A percentile compares a stretch with the other conserved stretches of the same genome.
These are phyloP conservation scores for Glomus cerebriforme DNA, from an alignment of 192 early-diverging fungal species.

Conservation along the genomic window DNA sequence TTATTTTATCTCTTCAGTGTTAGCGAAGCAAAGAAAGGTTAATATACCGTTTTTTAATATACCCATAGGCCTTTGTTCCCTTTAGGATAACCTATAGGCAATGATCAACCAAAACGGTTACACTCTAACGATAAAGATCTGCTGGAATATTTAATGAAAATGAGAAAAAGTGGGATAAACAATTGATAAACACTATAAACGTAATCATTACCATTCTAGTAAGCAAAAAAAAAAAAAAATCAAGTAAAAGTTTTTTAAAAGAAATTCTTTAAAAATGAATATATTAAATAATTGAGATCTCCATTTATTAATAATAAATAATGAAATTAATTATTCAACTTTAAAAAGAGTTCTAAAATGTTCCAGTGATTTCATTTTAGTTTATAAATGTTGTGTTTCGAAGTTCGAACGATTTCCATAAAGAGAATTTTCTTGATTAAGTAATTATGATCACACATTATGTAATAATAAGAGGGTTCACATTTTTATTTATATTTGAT, in stretches of 20 bases:
- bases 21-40: slow-evolving; percentile 9
- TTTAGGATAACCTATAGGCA: not conserved
- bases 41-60: not conserved
- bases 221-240: not conserved
- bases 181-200: no score
- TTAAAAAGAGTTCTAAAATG: no score
- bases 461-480: not conserved
- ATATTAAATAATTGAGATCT: no score
- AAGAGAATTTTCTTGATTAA: not conserved
- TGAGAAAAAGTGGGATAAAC: not conserved
- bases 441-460: not conserved
- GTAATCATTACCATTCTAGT: not conserved
- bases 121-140: not conserved
- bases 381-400: not conserved
- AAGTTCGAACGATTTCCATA: not conserved
- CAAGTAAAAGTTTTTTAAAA: not conserved
- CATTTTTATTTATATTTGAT: not conserved
- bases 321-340: no score
- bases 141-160: not conserved
- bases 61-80: not conserved
- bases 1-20: not conserved
- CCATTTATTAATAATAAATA: no score
- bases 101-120: not conserved
- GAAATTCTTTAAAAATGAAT: not conserved
- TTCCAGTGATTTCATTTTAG: not conserved